These are phyloP conservation scores for Vanrija pseudolonga DNA, from an alignment of 1,284 basidiomycete genomes.

Conservation along the genomic window DNA sequence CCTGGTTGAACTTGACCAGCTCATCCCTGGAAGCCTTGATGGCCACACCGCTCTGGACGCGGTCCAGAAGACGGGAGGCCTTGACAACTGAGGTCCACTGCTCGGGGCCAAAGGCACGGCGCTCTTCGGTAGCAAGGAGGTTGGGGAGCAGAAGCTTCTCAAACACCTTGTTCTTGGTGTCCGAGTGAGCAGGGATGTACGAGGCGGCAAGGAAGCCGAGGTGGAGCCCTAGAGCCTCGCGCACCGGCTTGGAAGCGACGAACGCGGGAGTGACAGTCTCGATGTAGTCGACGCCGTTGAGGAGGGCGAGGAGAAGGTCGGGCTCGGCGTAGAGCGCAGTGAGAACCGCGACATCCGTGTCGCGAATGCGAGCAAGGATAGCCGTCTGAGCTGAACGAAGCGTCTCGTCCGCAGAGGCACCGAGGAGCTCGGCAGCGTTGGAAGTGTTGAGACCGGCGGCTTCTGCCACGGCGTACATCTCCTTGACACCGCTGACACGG, in stretches of 20 bases:
- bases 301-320: conserved; percentile 52
- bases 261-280: conserved; percentile 55
- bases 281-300: conserved; percentile 53
- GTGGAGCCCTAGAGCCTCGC: conserved; percentile 55
- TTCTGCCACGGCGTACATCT: conserved; percentile 32
- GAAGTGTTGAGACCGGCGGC: conserved; percentile 4
- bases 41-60: conserved; percentile 3
- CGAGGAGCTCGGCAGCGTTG: conserved; percentile 11
- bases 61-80: conserved; percentile 8
- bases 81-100: conserved; percentile 55
- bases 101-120: conserved; percentile 59
- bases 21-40: conserved; percentile 5
- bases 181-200: conserved; percentile 49
- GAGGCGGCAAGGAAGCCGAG: conserved; percentile 60
- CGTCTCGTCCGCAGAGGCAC: conserved; percentile 19
- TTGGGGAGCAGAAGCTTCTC: conserved; percentile 65
- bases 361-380: conserved; percentile 60
- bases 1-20: conserved; percentile 13
- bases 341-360: conserved; percentile 61
- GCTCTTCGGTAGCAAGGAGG: conserved; percentile 66
- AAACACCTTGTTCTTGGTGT: conserved; percentile 55
- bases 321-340: conserved; percentile 62
- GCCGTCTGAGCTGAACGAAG: conserved; percentile 34
- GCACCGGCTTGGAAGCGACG: conserved; percentile 41
- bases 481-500: conserved; percentile 45